These are phyloP conservation scores for Phytopythium cucurbitacearum DNA, from an alignment of 352 stramenopile species.

Conservation along the genomic window DNA sequence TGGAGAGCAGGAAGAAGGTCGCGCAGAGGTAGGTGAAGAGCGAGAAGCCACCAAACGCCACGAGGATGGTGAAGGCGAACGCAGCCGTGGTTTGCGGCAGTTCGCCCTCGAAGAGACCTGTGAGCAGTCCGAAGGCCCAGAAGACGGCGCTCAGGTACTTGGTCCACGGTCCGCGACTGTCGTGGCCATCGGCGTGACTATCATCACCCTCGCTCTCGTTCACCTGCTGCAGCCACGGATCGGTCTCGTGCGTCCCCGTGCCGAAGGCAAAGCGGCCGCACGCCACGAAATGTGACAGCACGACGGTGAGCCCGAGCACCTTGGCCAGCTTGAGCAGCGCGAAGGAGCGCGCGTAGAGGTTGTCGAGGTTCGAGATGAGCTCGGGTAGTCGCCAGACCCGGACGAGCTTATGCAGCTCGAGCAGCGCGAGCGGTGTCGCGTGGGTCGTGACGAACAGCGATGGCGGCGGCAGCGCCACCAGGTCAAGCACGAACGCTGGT, in stretches of 20 bases:
- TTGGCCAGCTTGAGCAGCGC: conserved; percentile 53
- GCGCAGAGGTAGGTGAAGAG: conserved; percentile 67
- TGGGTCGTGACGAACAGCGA: conserved; percentile 28
- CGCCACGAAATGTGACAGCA: conserved; percentile 50
- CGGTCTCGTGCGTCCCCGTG: conserved; percentile 22
- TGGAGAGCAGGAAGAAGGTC: conserved; percentile 74
- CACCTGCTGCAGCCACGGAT: conserved; percentile 24
- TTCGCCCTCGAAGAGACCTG: conserved; percentile 53
- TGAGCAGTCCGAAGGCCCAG: conserved; percentile 61
- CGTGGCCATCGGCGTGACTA: conserved; percentile 6
- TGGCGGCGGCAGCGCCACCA: conserved; percentile 41
- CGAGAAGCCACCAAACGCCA: conserved; percentile 53
- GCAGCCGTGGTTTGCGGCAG: conserved; percentile 39
- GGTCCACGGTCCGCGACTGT: conserved; percentile 2
- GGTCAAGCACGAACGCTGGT: conserved; percentile 39
- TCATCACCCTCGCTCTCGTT: conserved; percentile 1
- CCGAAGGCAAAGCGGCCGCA: conserved; percentile 50
- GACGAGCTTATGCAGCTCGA: conserved; percentile 59
- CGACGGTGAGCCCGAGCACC: conserved; percentile 40
- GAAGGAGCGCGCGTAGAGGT: conserved; percentile 64
- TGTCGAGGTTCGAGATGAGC: conserved; percentile 54
- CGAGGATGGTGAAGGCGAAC: conserved; percentile 60
- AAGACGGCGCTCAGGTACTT: conserved; percentile 62
- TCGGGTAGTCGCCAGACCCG: conserved; percentile 40
- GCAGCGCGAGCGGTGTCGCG: conserved; percentile 13